phyloP scores from a whole-genome alignment of 148 eudicot species.

The Camellia japonica region DNA sequence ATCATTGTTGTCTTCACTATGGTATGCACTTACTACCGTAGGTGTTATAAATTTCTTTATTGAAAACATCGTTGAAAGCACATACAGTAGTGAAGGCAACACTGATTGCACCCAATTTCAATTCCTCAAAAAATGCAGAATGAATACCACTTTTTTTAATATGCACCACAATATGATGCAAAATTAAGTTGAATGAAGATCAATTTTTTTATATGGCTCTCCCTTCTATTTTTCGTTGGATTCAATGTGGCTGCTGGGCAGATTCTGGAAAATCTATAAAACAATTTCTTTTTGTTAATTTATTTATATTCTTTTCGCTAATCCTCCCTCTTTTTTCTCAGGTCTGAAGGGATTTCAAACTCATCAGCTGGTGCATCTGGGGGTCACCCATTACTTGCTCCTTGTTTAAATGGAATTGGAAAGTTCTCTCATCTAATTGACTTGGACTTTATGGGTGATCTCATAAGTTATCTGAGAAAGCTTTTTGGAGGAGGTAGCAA shows the following conservation, averaged over 20 bases:
- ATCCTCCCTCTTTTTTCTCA: conserved; percentile 20
- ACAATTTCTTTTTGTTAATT: background rate
- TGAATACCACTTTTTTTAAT: no score
- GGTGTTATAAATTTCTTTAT: no score
- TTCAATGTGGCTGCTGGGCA: background rate
- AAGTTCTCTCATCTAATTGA: conserved; percentile 85
- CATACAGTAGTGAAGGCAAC: no score
- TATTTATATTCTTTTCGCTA: background rate
- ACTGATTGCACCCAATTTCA: no score
- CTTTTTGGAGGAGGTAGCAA: conserved; percentile 65
- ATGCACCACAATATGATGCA: no score
- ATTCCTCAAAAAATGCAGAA: no score
- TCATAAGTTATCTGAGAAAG: conserved; percentile 76
- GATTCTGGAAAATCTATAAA: background rate
- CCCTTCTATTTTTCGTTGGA: background rate
- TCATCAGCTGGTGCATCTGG: conserved; percentile 36
- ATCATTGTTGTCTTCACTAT: no score
- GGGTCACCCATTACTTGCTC: conserved; percentile 68
- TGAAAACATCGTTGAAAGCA: no score
- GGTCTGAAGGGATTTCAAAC: conserved; percentile 38
- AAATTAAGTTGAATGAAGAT: no score
- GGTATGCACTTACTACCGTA: no score
- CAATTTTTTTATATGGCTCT: no score
- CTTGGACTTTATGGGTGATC: conserved; percentile 90
- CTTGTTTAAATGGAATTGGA: conserved; percentile 90